phyloP scores from a whole-genome alignment of 108 stramenopile genomes.

The Skeletonema grethae region DNA sequence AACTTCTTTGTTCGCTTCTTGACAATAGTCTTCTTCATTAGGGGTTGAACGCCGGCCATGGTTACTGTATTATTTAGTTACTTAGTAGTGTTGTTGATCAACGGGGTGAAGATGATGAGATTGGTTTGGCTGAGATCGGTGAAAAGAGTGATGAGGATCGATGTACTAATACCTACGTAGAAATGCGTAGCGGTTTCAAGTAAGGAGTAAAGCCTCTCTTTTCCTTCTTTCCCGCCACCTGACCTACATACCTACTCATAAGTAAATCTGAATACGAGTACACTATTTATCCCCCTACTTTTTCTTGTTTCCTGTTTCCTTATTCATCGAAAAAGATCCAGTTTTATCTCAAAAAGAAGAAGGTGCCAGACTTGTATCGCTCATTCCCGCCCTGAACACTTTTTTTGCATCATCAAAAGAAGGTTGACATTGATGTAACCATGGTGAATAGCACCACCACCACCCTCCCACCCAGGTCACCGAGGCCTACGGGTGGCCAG shows the following conservation, averaged over 20 bases:
- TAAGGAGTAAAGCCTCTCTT: not conserved
- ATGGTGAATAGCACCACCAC: not conserved
- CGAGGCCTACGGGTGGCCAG: not conserved
- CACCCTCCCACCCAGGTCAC: not conserved
- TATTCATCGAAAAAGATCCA: too few relatives aligned
- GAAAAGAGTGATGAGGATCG: not conserved
- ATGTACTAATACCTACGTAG: constrained; percentile 1
- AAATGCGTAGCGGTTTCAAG: not conserved
- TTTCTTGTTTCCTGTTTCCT: too few relatives aligned
- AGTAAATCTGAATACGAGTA: too few relatives aligned
- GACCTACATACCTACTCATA: too few relatives aligned
- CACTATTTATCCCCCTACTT: too few relatives aligned
- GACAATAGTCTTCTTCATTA: constrained; percentile 95
- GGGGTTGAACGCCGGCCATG: constrained; percentile 91
- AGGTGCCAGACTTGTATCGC: too few relatives aligned
- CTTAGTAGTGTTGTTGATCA: constrained; percentile 1
- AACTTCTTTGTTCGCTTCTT: constrained; percentile 99
- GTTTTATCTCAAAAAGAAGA: too few relatives aligned
- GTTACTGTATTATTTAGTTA: constrained; percentile 34
- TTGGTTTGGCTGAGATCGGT: not conserved
- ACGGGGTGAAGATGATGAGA: not conserved
- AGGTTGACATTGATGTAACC: not conserved
- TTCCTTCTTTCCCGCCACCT: too few relatives aligned
- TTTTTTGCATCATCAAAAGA: not conserved
- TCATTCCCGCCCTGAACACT: too few relatives aligned